Conservation (phyloP, 2,329 filamentous ascomycete species). For the Clarireedia homoeocarpa region DNA sequence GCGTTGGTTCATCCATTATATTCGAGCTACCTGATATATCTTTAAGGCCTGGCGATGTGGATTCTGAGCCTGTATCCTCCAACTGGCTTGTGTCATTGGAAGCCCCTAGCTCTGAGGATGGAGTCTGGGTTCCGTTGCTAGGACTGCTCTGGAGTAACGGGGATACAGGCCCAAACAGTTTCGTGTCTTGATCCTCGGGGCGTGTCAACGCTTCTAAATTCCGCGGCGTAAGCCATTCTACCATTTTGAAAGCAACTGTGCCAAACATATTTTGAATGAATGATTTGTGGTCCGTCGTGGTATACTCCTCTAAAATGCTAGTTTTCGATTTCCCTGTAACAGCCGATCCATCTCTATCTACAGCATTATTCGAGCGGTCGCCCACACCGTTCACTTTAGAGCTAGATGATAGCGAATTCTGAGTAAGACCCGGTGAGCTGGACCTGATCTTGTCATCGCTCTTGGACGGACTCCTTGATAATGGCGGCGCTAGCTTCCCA, state of each 20-base stretch:
- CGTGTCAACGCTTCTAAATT: conserved; percentile 25
- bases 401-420: background rate
- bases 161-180: background rate
- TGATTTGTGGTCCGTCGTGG: conserved; percentile 49
- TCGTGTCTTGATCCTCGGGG: conserved; percentile 1
- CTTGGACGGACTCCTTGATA: background rate
- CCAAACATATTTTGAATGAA: conserved; percentile 59
- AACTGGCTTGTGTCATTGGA: background rate
- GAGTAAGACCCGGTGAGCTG: background rate
- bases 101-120: conserved; percentile 1
- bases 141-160: background rate
- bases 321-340: background rate
- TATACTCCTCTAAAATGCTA: conserved; percentile 16
- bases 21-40: background rate
- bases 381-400: background rate
- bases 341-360: background rate
- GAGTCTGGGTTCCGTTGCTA: background rate
- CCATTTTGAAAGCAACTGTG: conserved; percentile 59
- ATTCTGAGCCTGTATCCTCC: background rate
- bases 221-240: conserved; percentile 60
- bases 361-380: background rate
- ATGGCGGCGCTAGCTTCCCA: background rate
- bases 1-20: background rate
- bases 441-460: background rate
- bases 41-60: background rate